A percentile compares a stretch with the other conserved stretches of the same genome.
These are phyloP conservation scores for Fusarium austroafricanum DNA, from an alignment of 2,329 filamentous ascomycete species.

Conservation along the genomic window DNA sequence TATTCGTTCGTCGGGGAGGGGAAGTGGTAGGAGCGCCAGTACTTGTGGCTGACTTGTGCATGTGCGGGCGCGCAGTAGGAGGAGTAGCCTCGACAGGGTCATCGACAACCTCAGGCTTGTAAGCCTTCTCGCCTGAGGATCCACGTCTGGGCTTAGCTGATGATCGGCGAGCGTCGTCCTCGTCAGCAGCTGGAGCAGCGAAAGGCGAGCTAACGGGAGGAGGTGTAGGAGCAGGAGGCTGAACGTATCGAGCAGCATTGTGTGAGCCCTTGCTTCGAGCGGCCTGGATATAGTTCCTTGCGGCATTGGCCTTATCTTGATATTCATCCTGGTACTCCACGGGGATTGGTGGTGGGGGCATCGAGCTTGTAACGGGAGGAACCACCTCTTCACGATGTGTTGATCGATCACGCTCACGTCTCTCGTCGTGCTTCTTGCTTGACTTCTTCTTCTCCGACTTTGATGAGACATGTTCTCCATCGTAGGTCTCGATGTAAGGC, in stretches of 20 bases:
- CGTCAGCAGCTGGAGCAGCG: conserved; percentile 45
- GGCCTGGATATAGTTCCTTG: conserved; percentile 49
- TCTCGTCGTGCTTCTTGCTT: conserved; percentile 55
- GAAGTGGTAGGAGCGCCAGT: conserved; percentile 46
- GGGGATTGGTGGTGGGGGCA: conserved; percentile 40
- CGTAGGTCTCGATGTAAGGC: conserved; percentile 52
- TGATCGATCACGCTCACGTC: conserved; percentile 52
- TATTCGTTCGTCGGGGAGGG: conserved; percentile 52
- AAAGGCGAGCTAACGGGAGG: conserved; percentile 50
- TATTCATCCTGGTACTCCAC: conserved; percentile 40
- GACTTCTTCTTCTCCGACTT: conserved; percentile 55
- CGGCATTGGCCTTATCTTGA: conserved; percentile 29
- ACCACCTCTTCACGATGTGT: conserved; percentile 49
- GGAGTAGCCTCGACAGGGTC: conserved; percentile 49
- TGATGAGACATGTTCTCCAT: conserved; percentile 40
- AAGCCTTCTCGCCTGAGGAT: conserved; percentile 50
- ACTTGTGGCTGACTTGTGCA: conserved; percentile 44
- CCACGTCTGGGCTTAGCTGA: conserved; percentile 50
- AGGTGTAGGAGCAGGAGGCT: conserved; percentile 53
- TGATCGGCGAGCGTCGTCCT: conserved; percentile 51
- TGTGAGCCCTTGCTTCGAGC: conserved; percentile 47
- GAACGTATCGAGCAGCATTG: conserved; percentile 32
- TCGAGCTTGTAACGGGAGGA: conserved; percentile 33
- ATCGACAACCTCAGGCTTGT: conserved; percentile 51
- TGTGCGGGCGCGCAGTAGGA: conserved; percentile 47